phyloP scores from a whole-genome alignment of 306 rosid species.

The Psophocarpus tetragonolobus region DNA sequence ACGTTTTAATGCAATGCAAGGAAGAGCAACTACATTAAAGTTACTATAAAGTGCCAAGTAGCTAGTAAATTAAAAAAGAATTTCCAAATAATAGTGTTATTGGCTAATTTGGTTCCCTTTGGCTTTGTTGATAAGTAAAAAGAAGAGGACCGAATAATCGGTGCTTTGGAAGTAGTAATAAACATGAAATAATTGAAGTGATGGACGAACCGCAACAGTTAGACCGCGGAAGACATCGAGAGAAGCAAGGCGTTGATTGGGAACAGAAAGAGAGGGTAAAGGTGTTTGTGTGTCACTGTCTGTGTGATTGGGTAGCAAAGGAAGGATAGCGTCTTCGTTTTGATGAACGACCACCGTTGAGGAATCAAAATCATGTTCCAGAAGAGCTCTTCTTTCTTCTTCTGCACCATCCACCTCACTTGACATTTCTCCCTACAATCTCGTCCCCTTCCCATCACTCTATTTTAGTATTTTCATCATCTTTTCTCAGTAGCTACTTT shows the following conservation, averaged over 20 bases:
- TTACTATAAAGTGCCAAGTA: neutral
- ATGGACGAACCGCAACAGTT: slow-evolving; percentile 61
- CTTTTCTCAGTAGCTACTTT: slow-evolving; percentile 11
- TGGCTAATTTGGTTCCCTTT: neutral
- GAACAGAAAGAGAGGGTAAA: slow-evolving; percentile 28
- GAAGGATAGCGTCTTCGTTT: slow-evolving; percentile 35
- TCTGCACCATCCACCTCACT: slow-evolving; percentile 37
- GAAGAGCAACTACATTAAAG: neutral
- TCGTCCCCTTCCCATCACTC: neutral
- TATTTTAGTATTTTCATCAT: slow-evolving; percentile 17
- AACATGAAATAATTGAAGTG: neutral
- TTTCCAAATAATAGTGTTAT: neutral
- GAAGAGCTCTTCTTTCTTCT: slow-evolving; percentile 39
- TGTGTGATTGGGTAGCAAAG: neutral
- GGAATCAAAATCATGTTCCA: slow-evolving; percentile 20
- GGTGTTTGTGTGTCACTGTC: slow-evolving; percentile 30
- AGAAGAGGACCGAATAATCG: neutral
- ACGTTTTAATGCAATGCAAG: neutral
- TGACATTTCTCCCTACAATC: slow-evolving; percentile 39
- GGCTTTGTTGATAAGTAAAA: neutral
- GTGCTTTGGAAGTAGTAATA: neutral
- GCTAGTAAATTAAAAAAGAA: neutral
- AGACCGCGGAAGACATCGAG: slow-evolving; percentile 86
- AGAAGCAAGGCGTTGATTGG: slow-evolving; percentile 67
- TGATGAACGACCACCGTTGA: slow-evolving; percentile 24